phyloP scores from a whole-genome alignment of 1,284 basidiomycete species.

The Tetrapyrgos nigripes region DNA sequence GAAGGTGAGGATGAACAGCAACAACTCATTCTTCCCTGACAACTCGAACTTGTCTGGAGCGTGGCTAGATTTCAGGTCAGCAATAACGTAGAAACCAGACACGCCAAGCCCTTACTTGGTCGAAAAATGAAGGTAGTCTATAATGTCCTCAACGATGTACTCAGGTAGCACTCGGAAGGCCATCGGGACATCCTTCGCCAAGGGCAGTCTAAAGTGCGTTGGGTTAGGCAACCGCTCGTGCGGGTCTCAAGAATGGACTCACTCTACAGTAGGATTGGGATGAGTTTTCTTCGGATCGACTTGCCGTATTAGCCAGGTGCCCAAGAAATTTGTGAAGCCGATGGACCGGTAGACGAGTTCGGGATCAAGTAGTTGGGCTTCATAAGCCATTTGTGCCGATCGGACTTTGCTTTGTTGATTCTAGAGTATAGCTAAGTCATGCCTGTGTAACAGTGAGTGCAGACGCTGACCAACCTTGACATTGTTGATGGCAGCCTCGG shows the following conservation, averaged over 20 bases:
- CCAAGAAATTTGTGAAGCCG: slow-evolving; percentile 88
- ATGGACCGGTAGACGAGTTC: slow-evolving; percentile 84
- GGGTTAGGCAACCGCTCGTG: background rate
- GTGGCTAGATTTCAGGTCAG: slow-evolving; percentile 51
- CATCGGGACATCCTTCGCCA: slow-evolving; percentile 86
- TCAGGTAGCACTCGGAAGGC: slow-evolving; percentile 93
- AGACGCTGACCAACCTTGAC: slow-evolving; percentile 60
- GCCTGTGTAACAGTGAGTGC: background rate
- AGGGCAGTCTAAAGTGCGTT: slow-evolving; percentile 68
- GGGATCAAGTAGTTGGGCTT: slow-evolving; percentile 88
- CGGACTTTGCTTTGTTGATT: slow-evolving; percentile 73
- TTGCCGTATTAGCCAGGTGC: slow-evolving; percentile 93
- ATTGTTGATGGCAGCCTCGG: slow-evolving; percentile 71
- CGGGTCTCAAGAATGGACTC: slow-evolving; percentile 38
- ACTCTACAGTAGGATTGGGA: slow-evolving; percentile 76
- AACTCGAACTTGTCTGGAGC: slow-evolving; percentile 84
- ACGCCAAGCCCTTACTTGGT: slow-evolving; percentile 63
- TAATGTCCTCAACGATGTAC: slow-evolving; percentile 93
- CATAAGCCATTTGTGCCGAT: slow-evolving; percentile 78
- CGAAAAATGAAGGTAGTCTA: slow-evolving; percentile 88
- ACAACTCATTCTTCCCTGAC: slow-evolving; percentile 86
- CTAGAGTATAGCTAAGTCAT: slow-evolving; percentile 39
- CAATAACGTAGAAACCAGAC: background rate
- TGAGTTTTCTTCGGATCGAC: slow-evolving; percentile 88
- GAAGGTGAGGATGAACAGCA: slow-evolving; percentile 92